Percentiles rank a stretch among this genome's conserved stretches.
Evolutionary conservation across 495 filamentous ascomycete species (phyloP).

Genomic region (Bacidia rubella): DNA sequence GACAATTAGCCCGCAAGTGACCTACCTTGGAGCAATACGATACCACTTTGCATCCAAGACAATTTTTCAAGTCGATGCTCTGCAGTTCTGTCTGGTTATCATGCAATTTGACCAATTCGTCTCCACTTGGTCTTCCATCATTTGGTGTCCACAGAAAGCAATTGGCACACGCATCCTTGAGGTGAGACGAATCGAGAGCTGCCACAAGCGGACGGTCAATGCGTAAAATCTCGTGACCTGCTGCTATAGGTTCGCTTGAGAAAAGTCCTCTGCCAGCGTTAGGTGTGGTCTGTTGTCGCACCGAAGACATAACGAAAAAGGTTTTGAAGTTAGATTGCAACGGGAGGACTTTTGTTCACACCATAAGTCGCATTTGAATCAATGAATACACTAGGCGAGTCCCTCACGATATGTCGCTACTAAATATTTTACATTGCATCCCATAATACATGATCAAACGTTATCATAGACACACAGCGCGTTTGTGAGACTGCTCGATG

Average conservation of each 20-base stretch:
- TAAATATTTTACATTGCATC: neutral
- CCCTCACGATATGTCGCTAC: neutral
- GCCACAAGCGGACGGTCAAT: constrained; percentile 30
- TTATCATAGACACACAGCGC: neutral
- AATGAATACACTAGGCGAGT: neutral
- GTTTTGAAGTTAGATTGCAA: neutral
- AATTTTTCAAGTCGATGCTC: constrained; percentile 31
- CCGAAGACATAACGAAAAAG: neutral
- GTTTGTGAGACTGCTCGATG: neutral
- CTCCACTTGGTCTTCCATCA: constrained; percentile 17
- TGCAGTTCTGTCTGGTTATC: neutral
- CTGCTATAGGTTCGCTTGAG: constrained; percentile 23
- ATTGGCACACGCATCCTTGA: constrained; percentile 32
- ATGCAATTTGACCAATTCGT: neutral
- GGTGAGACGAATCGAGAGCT: constrained; percentile 28
- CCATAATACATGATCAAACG: neutral
- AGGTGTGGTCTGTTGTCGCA: neutral
- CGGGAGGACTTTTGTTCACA: neutral
- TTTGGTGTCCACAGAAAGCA: constrained; percentile 26
- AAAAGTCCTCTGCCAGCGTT: constrained; percentile 26
- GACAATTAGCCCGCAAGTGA: too few species aligned
- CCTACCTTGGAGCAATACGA: constrained; percentile 55
- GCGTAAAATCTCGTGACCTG: constrained; percentile 28
- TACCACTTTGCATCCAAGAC: constrained; percentile 46
- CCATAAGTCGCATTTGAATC: neutral